Evolutionary conservation across 1,139 yeast genomes (phyloP), one percentile per base, ranked within the genome.

Genomic region (Candida pseudoviswanathii): DNA sequence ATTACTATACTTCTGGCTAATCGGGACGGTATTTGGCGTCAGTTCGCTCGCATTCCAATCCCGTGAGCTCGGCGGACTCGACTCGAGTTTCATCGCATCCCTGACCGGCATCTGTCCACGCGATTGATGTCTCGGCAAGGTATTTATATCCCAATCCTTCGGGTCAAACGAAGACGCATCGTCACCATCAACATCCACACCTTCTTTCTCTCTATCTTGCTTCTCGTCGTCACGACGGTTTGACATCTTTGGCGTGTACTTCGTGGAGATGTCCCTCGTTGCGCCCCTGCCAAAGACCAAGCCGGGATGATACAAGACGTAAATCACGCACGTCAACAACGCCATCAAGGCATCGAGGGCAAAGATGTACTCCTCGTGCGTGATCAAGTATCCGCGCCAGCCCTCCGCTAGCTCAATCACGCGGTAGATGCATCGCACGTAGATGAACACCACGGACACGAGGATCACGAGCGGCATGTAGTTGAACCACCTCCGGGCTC

Each of bases 341-440:
- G 58, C 55, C 61, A 61, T 58, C 30, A 62, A 40, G 1, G 66
- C 73, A 49, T 70, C 75, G 41, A 70, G 55, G 2, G 61, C 54
- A 57, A 67, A 54, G 25, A 70, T 55, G 45, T 51, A 70, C 22
- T 55, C 58, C 47, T 70, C 73, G 49, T 65, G 71, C 2, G 69
- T 65, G 39, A 70, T 70, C 53, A 69, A 60, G 56, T 59, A 63
- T 1, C 75, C 75, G 11, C 58, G 51, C 73, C 74, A 70, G 11
- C 75, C 75, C 51, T 67, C 63, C 2, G 62, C 50, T 42, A 69
- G 56, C 51, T 70, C 75, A 30, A 62, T 60, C 16, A 69, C 65
- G 43, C 75, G 60, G 54, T 70, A 70, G 4, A 67, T 53, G 50
- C 74, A 68, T 43, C 75, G 54, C 21, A 65, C 53, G 47, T 68